Conservation (phyloP, 2,329 filamentous ascomycete species). For the Ophiostoma pallidulum region DNA sequence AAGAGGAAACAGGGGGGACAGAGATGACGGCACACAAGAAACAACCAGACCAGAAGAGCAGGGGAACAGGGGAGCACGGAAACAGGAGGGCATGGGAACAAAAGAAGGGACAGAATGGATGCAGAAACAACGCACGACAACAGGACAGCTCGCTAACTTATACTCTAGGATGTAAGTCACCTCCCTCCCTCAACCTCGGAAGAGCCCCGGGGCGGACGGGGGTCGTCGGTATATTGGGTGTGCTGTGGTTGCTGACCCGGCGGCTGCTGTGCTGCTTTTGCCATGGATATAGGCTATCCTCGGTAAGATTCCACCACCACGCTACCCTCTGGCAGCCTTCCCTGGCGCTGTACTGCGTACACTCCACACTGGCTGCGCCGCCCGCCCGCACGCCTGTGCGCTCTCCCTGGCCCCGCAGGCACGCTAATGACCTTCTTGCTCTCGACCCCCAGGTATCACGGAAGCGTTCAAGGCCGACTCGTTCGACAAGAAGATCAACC, state of each 20-base stretch:
- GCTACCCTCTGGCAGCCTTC: conserved; percentile 16
- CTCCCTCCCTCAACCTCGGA: conserved; percentile 18
- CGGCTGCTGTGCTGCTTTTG: conserved; percentile 8
- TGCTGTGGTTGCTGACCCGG: conserved; percentile 5
- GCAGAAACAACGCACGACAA: not conserved
- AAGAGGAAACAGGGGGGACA: too few species aligned
- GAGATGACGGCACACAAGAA: too few species aligned
- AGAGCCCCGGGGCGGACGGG: not conserved
- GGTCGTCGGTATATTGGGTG: not conserved
- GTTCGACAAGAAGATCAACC: conserved; percentile 94
- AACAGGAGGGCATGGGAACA: too few species aligned
- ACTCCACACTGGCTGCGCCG: too few species aligned
- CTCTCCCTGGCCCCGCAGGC: not conserved
- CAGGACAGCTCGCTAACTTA: conserved; percentile 9
- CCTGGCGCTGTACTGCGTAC: too few species aligned
- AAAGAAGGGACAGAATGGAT: not conserved
- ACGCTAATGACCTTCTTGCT: not conserved
- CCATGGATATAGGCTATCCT: conserved; percentile 13
- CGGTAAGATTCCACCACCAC: conserved; percentile 6
- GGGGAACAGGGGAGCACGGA: too few species aligned
- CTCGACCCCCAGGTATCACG: conserved; percentile 58
- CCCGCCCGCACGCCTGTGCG: too few species aligned
- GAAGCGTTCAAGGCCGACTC: conserved; percentile 98
- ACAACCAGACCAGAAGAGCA: too few species aligned
- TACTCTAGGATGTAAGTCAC: conserved; percentile 27